Evolutionary conservation across 106 monocot genomes (phyloP), one percentile per base, ranked within the genome.

Genomic region (Dactylorhiza incarnata): DNA sequence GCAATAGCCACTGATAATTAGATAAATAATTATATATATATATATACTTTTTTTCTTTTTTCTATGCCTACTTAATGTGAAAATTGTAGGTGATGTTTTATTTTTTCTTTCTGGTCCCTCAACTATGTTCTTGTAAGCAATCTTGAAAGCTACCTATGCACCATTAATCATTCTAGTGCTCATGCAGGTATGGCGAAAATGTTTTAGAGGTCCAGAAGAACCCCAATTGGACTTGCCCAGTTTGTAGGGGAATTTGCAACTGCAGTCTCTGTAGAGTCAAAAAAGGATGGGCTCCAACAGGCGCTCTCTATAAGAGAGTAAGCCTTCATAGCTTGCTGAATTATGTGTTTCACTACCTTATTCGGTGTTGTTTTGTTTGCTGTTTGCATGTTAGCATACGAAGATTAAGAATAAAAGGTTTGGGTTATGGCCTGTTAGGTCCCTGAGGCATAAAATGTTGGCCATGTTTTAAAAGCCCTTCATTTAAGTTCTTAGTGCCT

Each of bases 211-310:
- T 80, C n/a, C 73, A 80, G 25, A 82, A 83, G 74, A 87, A 91
- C 80, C 80, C 83, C 5, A 73, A 82, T 73, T 95, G 94, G 94
- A 84, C 87, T 3, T 95, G 94, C 63, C 94, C 94, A 48, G 85
- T 86, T 76, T 95, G 94, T 51, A 83, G 94, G 16, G 94, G 89
- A 49, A 91, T 95, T 25, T 95, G 94, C 78, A 95, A 95, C 66
- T 95, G 94, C 81, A 95, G 94, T 67, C 23, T 89, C 9, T 95
- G 94, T 73, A 75, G 94, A 73, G 48, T 76, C 45, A 91, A 84
- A 79, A 94, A 84, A 84, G 91, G 91, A 73, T 95, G 94, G 94
- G 73, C 72, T 20, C 91, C 94, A 6, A 95, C 91, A 56, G 94
- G 94, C 23, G 0, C 63, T 70, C 79, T 91, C 9, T 89, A 91